Base-by-base conservation (phyloP, 2,329 filamentous ascomycete species). In the Triangularia verruculosa region DNA sequence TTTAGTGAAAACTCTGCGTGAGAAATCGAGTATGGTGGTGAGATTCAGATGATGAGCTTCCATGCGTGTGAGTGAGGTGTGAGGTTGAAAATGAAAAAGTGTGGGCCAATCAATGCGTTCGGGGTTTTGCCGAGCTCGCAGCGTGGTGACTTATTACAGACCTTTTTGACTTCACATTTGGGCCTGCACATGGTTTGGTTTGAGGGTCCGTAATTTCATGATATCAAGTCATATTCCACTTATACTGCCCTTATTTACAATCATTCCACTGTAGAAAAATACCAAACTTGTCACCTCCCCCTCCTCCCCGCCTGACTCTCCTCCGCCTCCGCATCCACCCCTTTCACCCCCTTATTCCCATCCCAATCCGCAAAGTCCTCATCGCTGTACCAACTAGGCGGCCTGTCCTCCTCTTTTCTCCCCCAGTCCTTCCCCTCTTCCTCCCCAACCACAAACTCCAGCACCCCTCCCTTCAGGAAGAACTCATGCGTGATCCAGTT, bases 401-500 rank as follows among this genome's bases (percentile, higher is more conserved):
- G 87, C 30, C 87, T 71, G 74, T 89, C 86, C 58, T 77, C 77
- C 7, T 78, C 71, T 3, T 70, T 70, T 0, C 82, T 86, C 3
- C 87, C 87, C 87, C 87, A 90, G 1, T 66, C 70, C 15, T 52
- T 32, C 70, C 84, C 84, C 74, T 89, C 86, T 34, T 76, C 74
- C 20, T 75, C 67, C 0, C 86, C 87, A 12, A 90, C 74, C 6
- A 75, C 79, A 57, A 89, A 73, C 70, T 89, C 87, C 63, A 90
- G 72, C 9, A 82, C 75, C 0, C 86, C 86, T 0, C 87, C 87
- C 0, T 85, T 78, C 0, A 81, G 55, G 70, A 89, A 90, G 69
- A 90, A 88, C 22, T 80, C 80, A 73, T 90, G 87, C 30, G 78
- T 80, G 43, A 90, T 78, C 83, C 86, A 90, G 69, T 84, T 89